Base-by-base conservation (phyloP, 108 stramenopile species). In the Conticribra guillardii region DNA sequence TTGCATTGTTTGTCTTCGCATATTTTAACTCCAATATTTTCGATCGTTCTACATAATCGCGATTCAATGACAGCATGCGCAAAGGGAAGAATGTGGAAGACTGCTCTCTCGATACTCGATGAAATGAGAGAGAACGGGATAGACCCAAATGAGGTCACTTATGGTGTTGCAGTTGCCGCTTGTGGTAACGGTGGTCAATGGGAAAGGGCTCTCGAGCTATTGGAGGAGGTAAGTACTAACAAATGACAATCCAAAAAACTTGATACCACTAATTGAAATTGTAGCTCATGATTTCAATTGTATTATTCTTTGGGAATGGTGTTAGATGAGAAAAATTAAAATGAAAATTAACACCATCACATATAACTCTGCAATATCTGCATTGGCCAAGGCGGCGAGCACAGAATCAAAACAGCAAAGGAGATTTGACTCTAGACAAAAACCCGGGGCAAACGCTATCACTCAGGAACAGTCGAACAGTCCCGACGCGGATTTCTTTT, bases 181-280 rank as follows among this genome's bases (percentile, higher is more conserved):
- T 87, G 89, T 54, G 92, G 92, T 7, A 93, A 89, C 57, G 87
- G 86, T 7, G 86, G 87, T 16, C 77, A 89, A 64, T 93, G 89
- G 89, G 34, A 88, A 57, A 67, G 64, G 59, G 88, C 89, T 2
- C 57, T 94, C 34, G 74, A 81, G 46, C 59, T 94, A 15, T 58
- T 94, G 67, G 58, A 89, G 24, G 51, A 83, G 55, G 80, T 81
- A 37, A 19, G 80, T 47, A 41, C 37, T 11, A 46, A n/a, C n/a
- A n/a, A n/a, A n/a, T n/a, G n/a, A n/a, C n/a, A n/a, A n/a, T n/a
- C n/a, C n/a, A n/a, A n/a, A n/a, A n/a, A n/a, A n/a, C n/a, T n/a
- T n/a, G n/a, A n/a, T n/a, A n/a, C n/a, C n/a, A n/a, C n/a, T n/a
- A n/a, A n/a, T n/a, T n/a, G n/a, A n/a, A n/a, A n/a, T n/a, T n/a